These are phyloP conservation scores for Leccinellum luteum DNA, from an alignment of 768 basidiomycete species.

Conservation along the genomic window DNA sequence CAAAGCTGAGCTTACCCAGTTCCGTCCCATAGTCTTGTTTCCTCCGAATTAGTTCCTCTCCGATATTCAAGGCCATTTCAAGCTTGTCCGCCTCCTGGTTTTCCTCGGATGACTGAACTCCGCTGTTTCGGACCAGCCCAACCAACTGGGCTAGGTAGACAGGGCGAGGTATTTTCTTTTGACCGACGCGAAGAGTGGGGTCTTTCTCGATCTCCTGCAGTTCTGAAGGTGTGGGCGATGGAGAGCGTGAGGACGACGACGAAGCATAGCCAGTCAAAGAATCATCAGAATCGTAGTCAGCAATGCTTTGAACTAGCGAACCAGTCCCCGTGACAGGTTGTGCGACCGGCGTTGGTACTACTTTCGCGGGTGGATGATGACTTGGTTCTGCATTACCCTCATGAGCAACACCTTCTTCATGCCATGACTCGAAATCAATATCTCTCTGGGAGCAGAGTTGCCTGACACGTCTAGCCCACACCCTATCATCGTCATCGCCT, in stretches of 20 bases:
- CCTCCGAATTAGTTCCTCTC: conserved; percentile 79
- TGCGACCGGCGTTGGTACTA: neutral
- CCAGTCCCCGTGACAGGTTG: neutral
- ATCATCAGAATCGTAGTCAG: conserved; percentile 76
- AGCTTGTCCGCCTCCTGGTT: conserved; percentile 70
- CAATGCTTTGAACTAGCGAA: conserved; percentile 12
- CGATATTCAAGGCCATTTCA: conserved; percentile 76
- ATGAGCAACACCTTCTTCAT: conserved; percentile 8
- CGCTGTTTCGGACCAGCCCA: conserved; percentile 66
- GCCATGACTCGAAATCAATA: conserved; percentile 41
- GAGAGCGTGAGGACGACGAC: conserved; percentile 59
- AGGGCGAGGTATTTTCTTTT: conserved; percentile 71
- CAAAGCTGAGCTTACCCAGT: conserved; percentile 50
- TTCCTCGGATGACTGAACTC: conserved; percentile 49
- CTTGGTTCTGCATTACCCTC: conserved; percentile 6
- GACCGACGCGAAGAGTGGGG: conserved; percentile 71
- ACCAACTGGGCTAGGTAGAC: conserved; percentile 89
- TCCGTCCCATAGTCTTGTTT: conserved; percentile 87
- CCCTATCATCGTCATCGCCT: conserved; percentile 61
- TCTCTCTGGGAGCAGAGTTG: conserved; percentile 50
- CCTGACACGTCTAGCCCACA: conserved; percentile 65
- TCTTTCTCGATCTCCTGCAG: conserved; percentile 84
- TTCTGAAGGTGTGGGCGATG: conserved; percentile 79
- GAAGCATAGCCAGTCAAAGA: conserved; percentile 77
- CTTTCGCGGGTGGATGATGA: conserved; percentile 17